Base-by-base conservation (phyloP, 1,284 basidiomycete species). In the Ceratobasidium theobromae region DNA sequence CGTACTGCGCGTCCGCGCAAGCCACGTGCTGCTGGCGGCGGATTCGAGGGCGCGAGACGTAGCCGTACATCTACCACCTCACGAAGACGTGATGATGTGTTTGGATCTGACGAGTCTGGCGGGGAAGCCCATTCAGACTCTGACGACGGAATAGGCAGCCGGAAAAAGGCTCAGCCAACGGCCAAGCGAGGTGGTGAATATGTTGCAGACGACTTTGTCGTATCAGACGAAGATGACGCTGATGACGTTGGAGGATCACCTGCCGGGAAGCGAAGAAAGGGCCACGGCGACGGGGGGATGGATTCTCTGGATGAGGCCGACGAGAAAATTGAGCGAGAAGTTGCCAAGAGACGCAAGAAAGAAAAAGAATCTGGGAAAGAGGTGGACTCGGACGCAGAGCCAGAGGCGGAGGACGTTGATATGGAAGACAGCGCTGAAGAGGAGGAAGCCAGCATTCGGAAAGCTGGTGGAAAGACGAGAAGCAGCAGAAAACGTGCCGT, bases 151-250 rank as follows among this genome's bases (percentile, higher is more conserved):
- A 43, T 48, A 12, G 67, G 53, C 23, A 41, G 55, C 6, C 52
- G 69, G 4, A 57, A 65, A 33, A 67, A 55, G 46, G 72, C 76
- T 71, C 74, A 49, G 14, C 49, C 66, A 3, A 62, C 65, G 8
- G 53, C 53, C 12, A 71, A 71, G 43, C 48, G 82, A 76, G 76
- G 79, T 23, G 76, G 85, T 45, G 88, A 91, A 49, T 92, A 93
- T 72, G 86, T 89, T 73, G 85, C 87, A 65, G 90, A 93, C 72
- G 90, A 89, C 72, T 91, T 93, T 72, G 79, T 92, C 40, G 90
- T 92, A 6, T 86, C 87, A 27, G 87, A 87, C 69, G 81, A 88
- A 51, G 85, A 85, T 6, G 87, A 88, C 38, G 87, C 87, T 23
- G 88, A 69, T 2, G 69, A 73, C n/a, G n/a, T n/a, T 12, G 77